Percentiles rank a stretch among this genome's conserved stretches.
These are phyloP conservation scores for Cinnamomum chago DNA, from an alignment of 164 flowering plant species.

Conservation along the genomic window DNA sequence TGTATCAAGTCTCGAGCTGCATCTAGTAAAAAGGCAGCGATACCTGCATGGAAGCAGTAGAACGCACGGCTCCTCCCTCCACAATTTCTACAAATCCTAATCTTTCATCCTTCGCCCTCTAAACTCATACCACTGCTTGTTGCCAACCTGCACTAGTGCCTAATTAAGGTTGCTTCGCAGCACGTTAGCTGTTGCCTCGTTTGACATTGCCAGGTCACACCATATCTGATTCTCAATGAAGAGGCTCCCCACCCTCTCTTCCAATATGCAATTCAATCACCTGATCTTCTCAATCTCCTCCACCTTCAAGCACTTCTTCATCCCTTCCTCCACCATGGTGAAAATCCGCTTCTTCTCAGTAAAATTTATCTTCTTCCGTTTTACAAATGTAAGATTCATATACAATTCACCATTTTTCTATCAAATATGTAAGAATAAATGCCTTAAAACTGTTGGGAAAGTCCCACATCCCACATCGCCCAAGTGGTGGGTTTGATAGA, in stretches of 20 bases:
- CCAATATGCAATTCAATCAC: slow-evolving; percentile 49
- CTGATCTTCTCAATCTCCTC: slow-evolving; percentile 60
- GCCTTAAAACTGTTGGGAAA: too few species aligned
- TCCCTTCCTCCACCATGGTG: slow-evolving; percentile 37
- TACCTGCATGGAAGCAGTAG: slow-evolving; percentile 66
- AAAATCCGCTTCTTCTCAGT: slow-evolving; percentile 28
- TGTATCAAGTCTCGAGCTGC: slow-evolving; percentile 39
- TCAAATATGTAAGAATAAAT: too few species aligned
- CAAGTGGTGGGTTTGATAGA: too few species aligned
- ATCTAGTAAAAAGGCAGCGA: slow-evolving; percentile 44
- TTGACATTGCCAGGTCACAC: slow-evolving; percentile 66
- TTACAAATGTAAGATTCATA: too few species aligned
- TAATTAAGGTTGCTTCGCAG: slow-evolving; percentile 54
- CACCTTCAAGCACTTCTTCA: slow-evolving; percentile 39
- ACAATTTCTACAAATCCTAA: slow-evolving; percentile 24
- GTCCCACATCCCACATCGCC: too few species aligned
- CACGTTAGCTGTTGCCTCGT: slow-evolving; percentile 75
- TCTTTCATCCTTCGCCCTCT: not conserved
- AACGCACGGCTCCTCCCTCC: slow-evolving; percentile 42
- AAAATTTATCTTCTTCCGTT: too few species aligned
- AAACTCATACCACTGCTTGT: slow-evolving; percentile 14
- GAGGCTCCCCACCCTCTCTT: slow-evolving; percentile 48
- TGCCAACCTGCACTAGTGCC: slow-evolving; percentile 40
- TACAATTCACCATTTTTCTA: too few species aligned
- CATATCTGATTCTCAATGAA: slow-evolving; percentile 66